Evolutionary conservation across 495 filamentous ascomycete genomes (phyloP).

Genomic region (Chaetomidium leptoderma): DNA sequence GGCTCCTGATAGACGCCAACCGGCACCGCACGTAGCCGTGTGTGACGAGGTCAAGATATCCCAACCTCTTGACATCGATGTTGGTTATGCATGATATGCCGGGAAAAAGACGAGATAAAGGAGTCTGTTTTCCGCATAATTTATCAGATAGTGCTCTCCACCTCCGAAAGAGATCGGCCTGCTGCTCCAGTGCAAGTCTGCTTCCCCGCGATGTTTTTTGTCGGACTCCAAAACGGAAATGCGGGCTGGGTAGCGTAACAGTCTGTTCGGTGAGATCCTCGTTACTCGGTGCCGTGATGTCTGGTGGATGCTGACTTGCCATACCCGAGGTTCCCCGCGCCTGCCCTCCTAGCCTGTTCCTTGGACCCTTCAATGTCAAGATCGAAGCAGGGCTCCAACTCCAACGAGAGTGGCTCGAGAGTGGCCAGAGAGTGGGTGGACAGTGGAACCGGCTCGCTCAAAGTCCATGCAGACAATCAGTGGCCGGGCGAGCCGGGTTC

Average conservation of each 20-base stretch:
- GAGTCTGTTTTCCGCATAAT: background rate
- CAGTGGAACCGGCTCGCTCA: conserved; percentile 1
- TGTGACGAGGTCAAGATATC: background rate
- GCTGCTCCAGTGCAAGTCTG: background rate
- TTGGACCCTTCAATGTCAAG: background rate
- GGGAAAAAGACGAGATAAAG: background rate
- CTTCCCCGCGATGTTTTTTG: background rate
- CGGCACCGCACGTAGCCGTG: background rate
- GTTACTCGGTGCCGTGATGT: background rate
- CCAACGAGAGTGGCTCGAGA: background rate
- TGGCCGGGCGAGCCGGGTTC: background rate
- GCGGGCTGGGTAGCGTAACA: too few relatives aligned
- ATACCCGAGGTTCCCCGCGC: background rate
- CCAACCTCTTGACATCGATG: background rate
- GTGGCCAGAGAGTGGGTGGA: too few relatives aligned
- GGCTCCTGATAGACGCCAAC: background rate
- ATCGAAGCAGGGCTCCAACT: background rate
- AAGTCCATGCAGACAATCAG: background rate
- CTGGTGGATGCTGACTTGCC: background rate
- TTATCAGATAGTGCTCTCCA: background rate
- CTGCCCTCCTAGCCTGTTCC: background rate
- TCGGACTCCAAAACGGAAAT: too few relatives aligned
- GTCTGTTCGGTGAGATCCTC: background rate
- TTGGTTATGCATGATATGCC: background rate
- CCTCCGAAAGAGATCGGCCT: background rate